Evolutionary conservation across 371 early-diverging fungal species (phyloP).

Genomic region (Saksenaea oblongispora): DNA sequence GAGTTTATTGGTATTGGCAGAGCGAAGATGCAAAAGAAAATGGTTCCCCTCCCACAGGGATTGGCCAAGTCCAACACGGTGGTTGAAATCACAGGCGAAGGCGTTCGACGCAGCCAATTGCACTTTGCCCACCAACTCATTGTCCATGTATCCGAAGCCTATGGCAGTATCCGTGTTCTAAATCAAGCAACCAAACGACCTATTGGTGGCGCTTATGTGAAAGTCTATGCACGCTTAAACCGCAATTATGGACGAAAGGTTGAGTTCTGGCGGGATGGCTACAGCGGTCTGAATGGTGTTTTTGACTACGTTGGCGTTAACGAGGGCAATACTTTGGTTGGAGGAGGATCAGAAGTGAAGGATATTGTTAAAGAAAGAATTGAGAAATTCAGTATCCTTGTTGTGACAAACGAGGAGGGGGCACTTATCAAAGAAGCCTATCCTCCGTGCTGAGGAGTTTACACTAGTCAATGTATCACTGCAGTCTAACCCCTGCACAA

Average conservation of each 20-base stretch:
- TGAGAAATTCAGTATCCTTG: conserved; percentile 39
- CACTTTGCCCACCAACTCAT: conserved; percentile 48
- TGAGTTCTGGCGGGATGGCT: conserved; percentile 66
- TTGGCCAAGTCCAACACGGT: conserved; percentile 22
- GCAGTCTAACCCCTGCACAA: background rate
- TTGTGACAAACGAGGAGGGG: conserved; percentile 32
- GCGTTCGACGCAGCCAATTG: conserved; percentile 35
- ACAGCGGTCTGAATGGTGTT: conserved; percentile 60
- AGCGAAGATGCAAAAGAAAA: conserved; percentile 11
- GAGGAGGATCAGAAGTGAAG: conserved; percentile 13
- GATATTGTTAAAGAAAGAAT: conserved; percentile 12
- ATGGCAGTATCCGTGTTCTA: conserved; percentile 53
- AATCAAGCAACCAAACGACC: conserved; percentile 34
- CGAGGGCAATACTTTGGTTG: conserved; percentile 36
- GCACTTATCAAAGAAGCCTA: conserved; percentile 41
- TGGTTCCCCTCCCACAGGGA: background rate
- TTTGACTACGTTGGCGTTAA: conserved; percentile 62
- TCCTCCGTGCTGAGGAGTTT: conserved; percentile 23
- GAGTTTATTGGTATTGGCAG: conserved; percentile 38
- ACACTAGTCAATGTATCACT: background rate
- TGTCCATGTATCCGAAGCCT: conserved; percentile 46
- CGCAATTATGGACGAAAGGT: conserved; percentile 9
- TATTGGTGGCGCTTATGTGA: conserved; percentile 58
- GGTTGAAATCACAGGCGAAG: conserved; percentile 31
- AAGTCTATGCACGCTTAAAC: conserved; percentile 57